Evolutionary conservation across 2,329 filamentous ascomycete genomes (phyloP).

Genomic region (Aspergillus pseudoterreus): DNA sequence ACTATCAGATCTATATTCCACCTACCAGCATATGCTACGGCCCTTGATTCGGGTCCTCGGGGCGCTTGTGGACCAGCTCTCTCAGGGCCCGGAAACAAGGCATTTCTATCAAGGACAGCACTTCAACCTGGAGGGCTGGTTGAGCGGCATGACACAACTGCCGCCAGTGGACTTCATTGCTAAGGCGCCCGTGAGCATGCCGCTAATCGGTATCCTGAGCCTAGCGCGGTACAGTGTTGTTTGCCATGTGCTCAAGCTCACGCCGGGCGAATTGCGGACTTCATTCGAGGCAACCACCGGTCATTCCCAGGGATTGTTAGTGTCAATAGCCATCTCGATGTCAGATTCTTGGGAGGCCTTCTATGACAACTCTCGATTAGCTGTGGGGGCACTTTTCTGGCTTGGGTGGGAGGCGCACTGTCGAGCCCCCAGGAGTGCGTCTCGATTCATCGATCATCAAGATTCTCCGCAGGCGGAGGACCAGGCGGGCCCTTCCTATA

Average conservation of each 20-base stretch:
- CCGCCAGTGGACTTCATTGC: constrained; percentile 32
- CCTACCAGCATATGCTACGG: constrained; percentile 15
- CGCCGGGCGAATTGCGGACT: constrained; percentile 28
- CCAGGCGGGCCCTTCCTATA: constrained; percentile 8
- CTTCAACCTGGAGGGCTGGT: constrained; percentile 14
- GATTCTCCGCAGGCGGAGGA: background rate
- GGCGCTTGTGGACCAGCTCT: constrained; percentile 6
- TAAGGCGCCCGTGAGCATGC: constrained; percentile 37
- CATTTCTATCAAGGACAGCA: constrained; percentile 7
- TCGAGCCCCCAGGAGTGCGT: constrained; percentile 6
- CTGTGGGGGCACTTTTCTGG: constrained; percentile 25
- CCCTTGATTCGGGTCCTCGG: constrained; percentile 8
- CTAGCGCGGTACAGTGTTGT: constrained; percentile 29
- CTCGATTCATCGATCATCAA: background rate
- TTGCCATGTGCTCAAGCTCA: constrained; percentile 24
- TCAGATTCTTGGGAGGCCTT: constrained; percentile 33
- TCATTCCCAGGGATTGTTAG: constrained; percentile 38
- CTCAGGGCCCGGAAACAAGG: constrained; percentile 2
- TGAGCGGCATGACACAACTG: constrained; percentile 20
- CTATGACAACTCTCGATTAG: constrained; percentile 21
- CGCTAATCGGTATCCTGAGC: constrained; percentile 35
- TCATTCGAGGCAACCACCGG: constrained; percentile 27
- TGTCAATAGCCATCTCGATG: constrained; percentile 32
- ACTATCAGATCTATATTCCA: constrained; percentile 10
- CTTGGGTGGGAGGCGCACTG: constrained; percentile 16